Evolutionary conservation across 75 land plant genomes (phyloP), one percentile per base, ranked within the genome.

Genomic region (Pseudotsuga menziesii): DNA sequence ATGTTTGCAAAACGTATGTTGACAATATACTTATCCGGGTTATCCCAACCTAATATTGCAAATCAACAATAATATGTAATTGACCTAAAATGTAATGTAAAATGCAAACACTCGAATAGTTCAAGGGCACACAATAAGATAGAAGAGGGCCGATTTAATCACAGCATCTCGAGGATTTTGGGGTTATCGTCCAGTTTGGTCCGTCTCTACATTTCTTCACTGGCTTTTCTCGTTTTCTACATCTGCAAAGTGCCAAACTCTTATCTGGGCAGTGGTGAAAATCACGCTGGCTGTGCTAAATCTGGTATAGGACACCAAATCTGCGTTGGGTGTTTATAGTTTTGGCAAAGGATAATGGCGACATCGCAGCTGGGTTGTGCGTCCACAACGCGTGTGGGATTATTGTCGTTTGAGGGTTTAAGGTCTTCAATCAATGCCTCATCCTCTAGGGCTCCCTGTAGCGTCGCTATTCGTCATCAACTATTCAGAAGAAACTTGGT

Each of bases 391-490:
- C 32, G 32, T 69, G 72, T 69, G 52, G 72, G 72, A 29, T 35
- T 69, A 39, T 36, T 41, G 52, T 39, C 72, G 4, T 69, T 69
- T 8, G 48, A 69, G 19, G 72, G 72, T 20, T 69, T 69, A 15
- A 69, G 72, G 22, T 39, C 72, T 69, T 41, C 72, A 20, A 69
- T 14, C 22, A 44, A 9, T 39, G n/a, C 22, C 12, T 12, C 22
- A 2, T 22, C 72, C 13, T 39, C 22, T 20, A 69, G 23, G 23
- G 20, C 22, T 20, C 52, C 72, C 6, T 39, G 48, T n/a, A 69
- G 23, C 72, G 20, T 69, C 39, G 72, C 48, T 69, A 69, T 69
- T 35, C 72, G 48, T 12, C 72, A 69, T 12, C 72, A 69, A 39
- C 48, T 52, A 11, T 29, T 69, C 20, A 69, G 52, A 69, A 69